A percentile compares a stretch with the other conserved stretches of the same genome.
phyloP scores from a whole-genome alignment of 495 filamentous ascomycete genomes.

The Penicillium lagena region DNA sequence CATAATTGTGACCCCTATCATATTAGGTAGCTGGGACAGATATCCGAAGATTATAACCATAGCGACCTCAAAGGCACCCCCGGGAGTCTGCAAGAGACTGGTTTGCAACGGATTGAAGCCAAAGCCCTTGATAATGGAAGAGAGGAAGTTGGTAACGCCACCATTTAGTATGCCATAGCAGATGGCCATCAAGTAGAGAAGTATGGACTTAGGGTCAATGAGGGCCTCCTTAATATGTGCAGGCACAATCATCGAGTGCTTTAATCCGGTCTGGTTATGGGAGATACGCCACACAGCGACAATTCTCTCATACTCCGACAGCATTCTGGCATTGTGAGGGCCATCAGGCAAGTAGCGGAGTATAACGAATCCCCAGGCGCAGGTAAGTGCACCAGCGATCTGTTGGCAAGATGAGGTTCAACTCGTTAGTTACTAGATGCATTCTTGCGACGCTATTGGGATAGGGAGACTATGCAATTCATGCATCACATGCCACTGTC shows the following conservation, averaged over 20 bases:
- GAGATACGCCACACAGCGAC: constrained; percentile 37
- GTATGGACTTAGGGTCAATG: constrained; percentile 33
- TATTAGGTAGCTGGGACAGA: too few species aligned
- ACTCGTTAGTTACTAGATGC: too few species aligned
- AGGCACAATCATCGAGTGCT: constrained; percentile 29
- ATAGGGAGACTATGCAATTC: too few species aligned
- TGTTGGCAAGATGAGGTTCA: too few species aligned
- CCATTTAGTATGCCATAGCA: constrained; percentile 39
- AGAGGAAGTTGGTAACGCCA: constrained; percentile 39
- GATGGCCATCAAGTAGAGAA: constrained; percentile 27
- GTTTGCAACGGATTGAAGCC: constrained; percentile 31
- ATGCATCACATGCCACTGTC: too few species aligned
- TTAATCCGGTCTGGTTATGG: constrained; percentile 47
- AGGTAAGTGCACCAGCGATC: constrained; percentile 45
- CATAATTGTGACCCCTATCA: too few species aligned
- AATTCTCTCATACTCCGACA: constrained; percentile 36
- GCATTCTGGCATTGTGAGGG: constrained; percentile 31
- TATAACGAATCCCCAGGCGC: constrained; percentile 37
- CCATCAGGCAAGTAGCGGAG: constrained; percentile 35
- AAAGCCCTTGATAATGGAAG: constrained; percentile 39
- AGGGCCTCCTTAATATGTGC: constrained; percentile 32
- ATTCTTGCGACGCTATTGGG: too few species aligned
- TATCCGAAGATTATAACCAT: constrained; percentile 16
- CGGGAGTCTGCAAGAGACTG: constrained; percentile 40
- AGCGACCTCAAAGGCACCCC: constrained; percentile 36